Evolutionary conservation across 805 yeast species (phyloP), one percentile per base, ranked within the genome.

Genomic region (Candida krabiensis): DNA sequence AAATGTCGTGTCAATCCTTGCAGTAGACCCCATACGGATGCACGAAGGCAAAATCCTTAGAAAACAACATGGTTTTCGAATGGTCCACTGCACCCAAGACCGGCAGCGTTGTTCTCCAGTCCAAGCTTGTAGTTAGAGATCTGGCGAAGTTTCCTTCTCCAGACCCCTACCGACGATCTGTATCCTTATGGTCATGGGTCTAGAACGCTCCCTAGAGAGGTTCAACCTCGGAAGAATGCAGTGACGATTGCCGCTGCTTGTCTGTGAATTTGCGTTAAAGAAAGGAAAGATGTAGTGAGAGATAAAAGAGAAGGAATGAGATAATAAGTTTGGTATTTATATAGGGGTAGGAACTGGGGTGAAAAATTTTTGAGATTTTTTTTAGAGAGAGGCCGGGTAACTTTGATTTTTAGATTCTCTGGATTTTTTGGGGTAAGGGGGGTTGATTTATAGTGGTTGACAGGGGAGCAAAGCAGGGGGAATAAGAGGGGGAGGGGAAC

Each of bases 61-160:
- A 60, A 64, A 60, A 51, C 53, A 44, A 47, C 37, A 51, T 58
- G 60, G 46, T 39, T 42, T 55, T 63, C 74, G 50, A 57, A 73
- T 73, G 79, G 69, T 65, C 66, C 68, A 73, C 76, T 72, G 81
- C 81, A 76, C 81, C 81, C 81, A 75, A 76, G 81, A 76, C 67
- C 72, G 67, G 66, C 57, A 70, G 50, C 52, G 46, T 67, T 71
- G 44, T 48, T 75, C 79, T 75, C 79, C 80, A 73, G 77, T 64
- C 64, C 73, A 66, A 61, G 42, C 46, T 41, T 38, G 27, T 18
- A 19, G 35, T 23, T 37, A 38, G 49, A 30, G 33, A 35, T 24
- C 16, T 25, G 25, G 32, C n/a, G n/a, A n/a, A n/a, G n/a, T n/a
- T n/a, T n/a, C n/a, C n/a, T n/a, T n/a, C n/a, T n/a, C n/a, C n/a